These are phyloP conservation scores for Microsporum audouinii DNA, from an alignment of 2,329 filamentous ascomycete species.

Conservation along the genomic window DNA sequence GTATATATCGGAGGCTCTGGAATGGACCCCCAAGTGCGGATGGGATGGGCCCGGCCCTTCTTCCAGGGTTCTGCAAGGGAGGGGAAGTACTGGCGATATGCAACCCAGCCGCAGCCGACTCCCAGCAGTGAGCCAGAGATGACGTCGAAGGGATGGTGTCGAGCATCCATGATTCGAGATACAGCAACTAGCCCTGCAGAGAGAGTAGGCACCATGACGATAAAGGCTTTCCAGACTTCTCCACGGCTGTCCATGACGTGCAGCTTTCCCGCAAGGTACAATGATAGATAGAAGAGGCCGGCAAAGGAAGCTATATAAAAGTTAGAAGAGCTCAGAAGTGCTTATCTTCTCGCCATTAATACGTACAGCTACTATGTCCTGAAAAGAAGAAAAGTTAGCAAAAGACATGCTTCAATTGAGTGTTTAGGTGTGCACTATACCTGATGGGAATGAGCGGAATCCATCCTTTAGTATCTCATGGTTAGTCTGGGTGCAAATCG, in stretches of 20 bases:
- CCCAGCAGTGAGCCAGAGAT: conserved; percentile 45
- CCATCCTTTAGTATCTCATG: conserved; percentile 45
- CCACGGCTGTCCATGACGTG: conserved; percentile 50
- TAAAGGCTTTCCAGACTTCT: conserved; percentile 48
- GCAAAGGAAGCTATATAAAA: conserved; percentile 42
- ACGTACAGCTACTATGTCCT: conserved; percentile 42
- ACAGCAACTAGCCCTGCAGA: conserved; percentile 45
- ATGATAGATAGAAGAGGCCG: conserved; percentile 48
- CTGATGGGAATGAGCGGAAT: conserved; percentile 48
- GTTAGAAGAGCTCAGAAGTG: conserved; percentile 10
- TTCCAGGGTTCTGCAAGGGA: conserved; percentile 44
- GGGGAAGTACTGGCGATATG: conserved; percentile 51
- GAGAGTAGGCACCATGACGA: conserved; percentile 44
- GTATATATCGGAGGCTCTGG: conserved; percentile 9
- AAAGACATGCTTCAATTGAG: background rate
- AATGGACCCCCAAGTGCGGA: conserved; percentile 42
- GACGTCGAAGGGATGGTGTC: conserved; percentile 52
- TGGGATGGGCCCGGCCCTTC: conserved; percentile 49
- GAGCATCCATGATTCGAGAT: conserved; percentile 50
- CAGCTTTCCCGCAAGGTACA: conserved; percentile 49
- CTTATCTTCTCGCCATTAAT: background rate
- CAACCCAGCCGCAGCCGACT: conserved; percentile 40
- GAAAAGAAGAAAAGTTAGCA: conserved; percentile 13
- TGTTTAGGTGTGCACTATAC: conserved; percentile 19
- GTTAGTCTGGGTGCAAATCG: conserved; percentile 43